These are phyloP conservation scores for Discostella stelligeroides DNA, from an alignment of 108 stramenopile species.

Conservation along the genomic window DNA sequence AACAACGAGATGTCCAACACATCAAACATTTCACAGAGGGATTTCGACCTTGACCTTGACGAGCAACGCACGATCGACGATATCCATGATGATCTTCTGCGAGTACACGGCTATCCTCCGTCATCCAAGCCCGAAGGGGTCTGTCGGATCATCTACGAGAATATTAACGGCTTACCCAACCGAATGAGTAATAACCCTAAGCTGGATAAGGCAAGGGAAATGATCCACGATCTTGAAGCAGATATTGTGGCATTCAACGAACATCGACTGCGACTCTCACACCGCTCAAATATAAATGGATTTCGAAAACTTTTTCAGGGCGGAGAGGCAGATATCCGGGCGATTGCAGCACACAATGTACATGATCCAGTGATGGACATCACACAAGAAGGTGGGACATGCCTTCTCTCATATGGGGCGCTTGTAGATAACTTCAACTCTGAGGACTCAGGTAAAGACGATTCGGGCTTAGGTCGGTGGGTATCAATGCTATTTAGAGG, in stretches of 20 bases:
- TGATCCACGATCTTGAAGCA: background rate
- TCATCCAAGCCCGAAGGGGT: background rate
- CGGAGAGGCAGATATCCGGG: background rate
- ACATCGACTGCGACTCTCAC: background rate
- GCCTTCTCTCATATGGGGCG: background rate
- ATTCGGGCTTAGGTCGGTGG: conserved; percentile 5
- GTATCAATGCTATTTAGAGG: background rate
- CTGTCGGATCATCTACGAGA: background rate
- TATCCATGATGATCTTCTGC: background rate
- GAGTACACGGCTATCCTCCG: background rate
- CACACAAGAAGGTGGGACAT: background rate
- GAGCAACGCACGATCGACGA: background rate
- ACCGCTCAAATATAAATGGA: background rate
- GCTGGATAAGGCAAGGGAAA: background rate
- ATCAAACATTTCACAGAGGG: background rate
- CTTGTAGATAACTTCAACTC: background rate
- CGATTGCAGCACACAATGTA: background rate
- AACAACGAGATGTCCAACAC: no score
- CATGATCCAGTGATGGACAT: background rate
- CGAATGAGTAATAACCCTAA: background rate
- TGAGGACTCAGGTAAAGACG: conserved; percentile 2
- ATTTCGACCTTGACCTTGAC: background rate
- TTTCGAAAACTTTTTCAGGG: background rate
- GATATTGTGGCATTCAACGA: conserved; percentile 1
- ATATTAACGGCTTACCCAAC: background rate